Evolutionary conservation across 2,329 filamentous ascomycete genomes (phyloP).

Genomic region (Diaporthe destruens): DNA sequence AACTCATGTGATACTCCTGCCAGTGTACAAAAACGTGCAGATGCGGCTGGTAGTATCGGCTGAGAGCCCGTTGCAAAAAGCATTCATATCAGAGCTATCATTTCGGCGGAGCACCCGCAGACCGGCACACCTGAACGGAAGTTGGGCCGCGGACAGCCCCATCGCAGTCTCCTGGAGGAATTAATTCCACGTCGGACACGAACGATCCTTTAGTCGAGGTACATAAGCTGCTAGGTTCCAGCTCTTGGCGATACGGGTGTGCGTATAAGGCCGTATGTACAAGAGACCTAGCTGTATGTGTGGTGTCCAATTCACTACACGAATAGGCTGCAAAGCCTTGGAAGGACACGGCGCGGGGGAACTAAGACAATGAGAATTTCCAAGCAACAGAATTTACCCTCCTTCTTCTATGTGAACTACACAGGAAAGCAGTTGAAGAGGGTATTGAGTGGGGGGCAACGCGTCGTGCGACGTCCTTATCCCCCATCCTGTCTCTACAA

Average conservation of each 20-base stretch:
- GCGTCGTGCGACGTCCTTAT: slow-evolving; percentile 6
- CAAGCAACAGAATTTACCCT: not conserved
- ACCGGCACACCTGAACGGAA: not conserved
- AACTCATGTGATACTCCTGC: not conserved
- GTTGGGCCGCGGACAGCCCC: not conserved
- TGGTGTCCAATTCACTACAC: not conserved
- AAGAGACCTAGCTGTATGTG: too few relatives aligned
- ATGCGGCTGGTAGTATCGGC: not conserved
- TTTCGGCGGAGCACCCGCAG: not conserved
- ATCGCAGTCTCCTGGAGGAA: not conserved
- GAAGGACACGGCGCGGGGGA: not conserved
- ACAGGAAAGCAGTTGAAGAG: not conserved
- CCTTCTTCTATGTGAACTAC: not conserved
- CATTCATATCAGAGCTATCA: not conserved
- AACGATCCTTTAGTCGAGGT: not conserved
- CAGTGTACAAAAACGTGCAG: not conserved
- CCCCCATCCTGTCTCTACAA: not conserved
- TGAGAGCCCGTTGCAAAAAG: not conserved
- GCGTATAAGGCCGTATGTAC: not conserved
- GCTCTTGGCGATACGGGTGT: not conserved
- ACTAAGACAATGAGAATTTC: not conserved
- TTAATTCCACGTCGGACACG: not conserved
- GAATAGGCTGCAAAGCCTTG: not conserved
- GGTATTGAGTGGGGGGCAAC: not conserved
- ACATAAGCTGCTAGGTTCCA: not conserved